Evolutionary conservation across 148 eudicot species (phyloP).

Genomic region (Rhododendron williamsianum): DNA sequence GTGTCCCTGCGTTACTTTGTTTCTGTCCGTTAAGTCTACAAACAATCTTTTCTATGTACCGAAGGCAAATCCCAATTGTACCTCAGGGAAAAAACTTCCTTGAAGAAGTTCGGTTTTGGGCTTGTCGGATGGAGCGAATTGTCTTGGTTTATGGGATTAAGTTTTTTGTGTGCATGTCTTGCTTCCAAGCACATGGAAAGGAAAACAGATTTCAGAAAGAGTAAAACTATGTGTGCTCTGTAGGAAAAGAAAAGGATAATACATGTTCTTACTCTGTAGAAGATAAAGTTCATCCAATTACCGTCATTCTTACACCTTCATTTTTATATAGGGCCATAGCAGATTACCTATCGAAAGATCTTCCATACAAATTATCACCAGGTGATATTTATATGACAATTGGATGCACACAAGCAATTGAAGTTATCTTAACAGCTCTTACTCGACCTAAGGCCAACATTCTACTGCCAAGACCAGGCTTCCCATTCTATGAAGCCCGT

Average conservation of each 20-base stretch:
- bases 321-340: slow-evolving; percentile 32
- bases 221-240: background rate
- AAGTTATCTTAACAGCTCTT: slow-evolving; percentile 31
- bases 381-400: slow-evolving; percentile 38
- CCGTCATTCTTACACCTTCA: background rate
- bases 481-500: slow-evolving; percentile 43
- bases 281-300: background rate
- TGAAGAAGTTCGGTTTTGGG: background rate
- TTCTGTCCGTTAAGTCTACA: background rate
- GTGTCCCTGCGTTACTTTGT: background rate
- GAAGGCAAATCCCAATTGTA: background rate
- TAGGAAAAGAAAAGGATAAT: background rate
- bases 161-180: background rate
- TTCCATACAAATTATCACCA: slow-evolving; percentile 39
- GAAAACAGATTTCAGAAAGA: background rate
- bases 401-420: slow-evolving; percentile 47
- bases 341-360: slow-evolving; percentile 42
- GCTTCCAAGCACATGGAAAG: background rate
- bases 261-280: background rate
- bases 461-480: slow-evolving; percentile 50
- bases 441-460: slow-evolving; percentile 41
- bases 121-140: background rate
- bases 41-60: background rate
- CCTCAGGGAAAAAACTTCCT: background rate
- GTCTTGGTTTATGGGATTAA: background rate